These are phyloP conservation scores for Lumnitzera racemosa DNA, from an alignment of 345 rosid genomes.

Conservation along the genomic window DNA sequence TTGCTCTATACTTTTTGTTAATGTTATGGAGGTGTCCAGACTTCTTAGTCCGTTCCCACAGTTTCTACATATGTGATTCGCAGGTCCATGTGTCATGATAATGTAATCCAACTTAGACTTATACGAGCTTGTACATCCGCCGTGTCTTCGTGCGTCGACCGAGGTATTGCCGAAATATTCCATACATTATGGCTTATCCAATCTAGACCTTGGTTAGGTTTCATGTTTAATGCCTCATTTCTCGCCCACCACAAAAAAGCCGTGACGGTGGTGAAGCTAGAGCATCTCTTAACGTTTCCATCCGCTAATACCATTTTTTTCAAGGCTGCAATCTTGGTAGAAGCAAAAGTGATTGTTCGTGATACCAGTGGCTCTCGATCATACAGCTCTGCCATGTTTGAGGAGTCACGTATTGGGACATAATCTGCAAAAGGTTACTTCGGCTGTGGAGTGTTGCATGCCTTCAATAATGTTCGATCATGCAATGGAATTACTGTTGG, in stretches of 20 bases:
- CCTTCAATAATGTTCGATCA: constrained; percentile 20
- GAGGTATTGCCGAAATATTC: constrained; percentile 6
- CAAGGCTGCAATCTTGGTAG: not conserved
- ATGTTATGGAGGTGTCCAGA: too few species aligned
- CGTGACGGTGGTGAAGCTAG: constrained; percentile 6
- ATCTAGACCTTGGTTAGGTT: constrained; percentile 9
- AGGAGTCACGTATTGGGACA: constrained; percentile 16
- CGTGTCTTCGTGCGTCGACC: too few species aligned
- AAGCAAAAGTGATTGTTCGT: not conserved
- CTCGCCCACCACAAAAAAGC: constrained; percentile 9
- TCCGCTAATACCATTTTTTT: constrained; percentile 11
- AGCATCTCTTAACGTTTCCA: constrained; percentile 6
- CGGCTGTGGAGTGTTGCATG: constrained; percentile 18
- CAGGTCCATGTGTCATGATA: too few species aligned
- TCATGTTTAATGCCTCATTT: constrained; percentile 10
- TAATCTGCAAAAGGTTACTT: constrained; percentile 17
- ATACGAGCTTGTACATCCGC: too few species aligned
- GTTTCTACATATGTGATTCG: too few species aligned
- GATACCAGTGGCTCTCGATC: constrained; percentile 1
- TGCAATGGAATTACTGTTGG: constrained; percentile 18
- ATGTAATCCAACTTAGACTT: too few species aligned
- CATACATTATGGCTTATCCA: not conserved
- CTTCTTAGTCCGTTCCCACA: too few species aligned
- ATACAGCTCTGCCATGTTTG: constrained; percentile 10
- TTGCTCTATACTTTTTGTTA: too few species aligned